Percentiles rank a stretch among this genome's conserved stretches.
phyloP scores from a whole-genome alignment of 495 filamentous ascomycete species.

The Amorphotheca resinae region DNA sequence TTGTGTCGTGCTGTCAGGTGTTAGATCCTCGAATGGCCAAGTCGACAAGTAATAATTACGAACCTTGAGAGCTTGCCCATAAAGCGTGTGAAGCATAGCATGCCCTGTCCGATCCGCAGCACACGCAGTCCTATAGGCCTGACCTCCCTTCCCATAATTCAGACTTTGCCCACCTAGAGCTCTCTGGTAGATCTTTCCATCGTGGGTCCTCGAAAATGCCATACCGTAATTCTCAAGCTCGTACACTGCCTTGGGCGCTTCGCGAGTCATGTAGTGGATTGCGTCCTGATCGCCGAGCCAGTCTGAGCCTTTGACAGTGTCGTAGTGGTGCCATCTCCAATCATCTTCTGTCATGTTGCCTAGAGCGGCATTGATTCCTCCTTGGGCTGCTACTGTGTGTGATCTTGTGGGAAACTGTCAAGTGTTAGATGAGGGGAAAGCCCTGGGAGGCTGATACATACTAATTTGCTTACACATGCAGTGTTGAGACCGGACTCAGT shows the following conservation, averaged over 20 bases:
- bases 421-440: neutral
- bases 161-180: slow-evolving; percentile 18
- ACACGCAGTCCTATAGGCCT: slow-evolving; percentile 16
- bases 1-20: slow-evolving; percentile 14
- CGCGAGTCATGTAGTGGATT: slow-evolving; percentile 21
- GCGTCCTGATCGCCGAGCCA: slow-evolving; percentile 22
- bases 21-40: too few species aligned
- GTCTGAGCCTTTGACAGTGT: slow-evolving; percentile 20
- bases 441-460: slow-evolving; percentile 1
- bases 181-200: slow-evolving; percentile 19
- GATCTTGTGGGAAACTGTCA: slow-evolving; percentile 18
- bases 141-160: slow-evolving; percentile 16
- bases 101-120: slow-evolving; percentile 18
- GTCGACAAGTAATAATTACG: too few species aligned
- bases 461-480: slow-evolving; percentile 19
- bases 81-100: slow-evolving; percentile 20
- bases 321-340: slow-evolving; percentile 21
- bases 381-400: slow-evolving; percentile 20
- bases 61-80: slow-evolving; percentile 16
- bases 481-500: slow-evolving; percentile 17
- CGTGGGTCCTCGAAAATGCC: slow-evolving; percentile 15
- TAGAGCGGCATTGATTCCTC: slow-evolving; percentile 20
- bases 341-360: slow-evolving; percentile 22
- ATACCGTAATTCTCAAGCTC: slow-evolving; percentile 22
- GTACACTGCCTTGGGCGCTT: slow-evolving; percentile 14